A percentile compares a stretch with the other conserved stretches of the same genome.
These are phyloP conservation scores for Hypoxylon sp. DNA, from an alignment of 2,329 filamentous ascomycete species.

Conservation along the genomic window DNA sequence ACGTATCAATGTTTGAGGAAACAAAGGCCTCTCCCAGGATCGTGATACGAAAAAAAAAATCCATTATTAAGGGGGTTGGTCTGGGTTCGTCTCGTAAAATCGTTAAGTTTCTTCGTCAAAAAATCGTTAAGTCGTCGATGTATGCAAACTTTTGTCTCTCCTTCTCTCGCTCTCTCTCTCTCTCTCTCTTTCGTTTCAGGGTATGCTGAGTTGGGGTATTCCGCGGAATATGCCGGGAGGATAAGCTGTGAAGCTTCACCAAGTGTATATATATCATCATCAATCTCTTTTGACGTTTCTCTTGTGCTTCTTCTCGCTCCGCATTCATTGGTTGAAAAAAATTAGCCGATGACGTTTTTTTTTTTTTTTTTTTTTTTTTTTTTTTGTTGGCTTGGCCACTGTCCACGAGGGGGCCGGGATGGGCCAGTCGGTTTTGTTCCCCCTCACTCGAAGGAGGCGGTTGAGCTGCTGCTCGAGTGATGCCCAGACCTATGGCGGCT, in stretches of 20 bases:
- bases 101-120: slow-evolving; percentile 47
- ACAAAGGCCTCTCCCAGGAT: slow-evolving; percentile 37
- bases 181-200: slow-evolving; percentile 37
- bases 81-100: slow-evolving; percentile 46
- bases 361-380: too few species aligned
- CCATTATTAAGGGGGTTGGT: slow-evolving; percentile 38
- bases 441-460: slow-evolving; percentile 67
- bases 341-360: slow-evolving; percentile 43
- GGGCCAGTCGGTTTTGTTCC: slow-evolving; percentile 6
- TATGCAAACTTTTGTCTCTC: slow-evolving; percentile 52
- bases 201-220: slow-evolving; percentile 49
- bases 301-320: slow-evolving; percentile 40
- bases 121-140: slow-evolving; percentile 51
- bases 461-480: slow-evolving; percentile 73
- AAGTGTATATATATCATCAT: slow-evolving; percentile 52
- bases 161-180: slow-evolving; percentile 42
- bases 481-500: slow-evolving; percentile 65
- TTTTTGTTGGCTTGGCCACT: slow-evolving; percentile 28
- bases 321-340: slow-evolving; percentile 43
- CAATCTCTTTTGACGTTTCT: slow-evolving; percentile 48
- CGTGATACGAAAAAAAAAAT: slow-evolving; percentile 33
- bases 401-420: slow-evolving; percentile 21
- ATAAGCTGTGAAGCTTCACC: slow-evolving; percentile 55
- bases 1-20: slow-evolving; percentile 25
- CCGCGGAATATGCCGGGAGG: slow-evolving; percentile 49